Conservation (phyloP, 805 yeast genomes). For the Ogataea corticis region DNA sequence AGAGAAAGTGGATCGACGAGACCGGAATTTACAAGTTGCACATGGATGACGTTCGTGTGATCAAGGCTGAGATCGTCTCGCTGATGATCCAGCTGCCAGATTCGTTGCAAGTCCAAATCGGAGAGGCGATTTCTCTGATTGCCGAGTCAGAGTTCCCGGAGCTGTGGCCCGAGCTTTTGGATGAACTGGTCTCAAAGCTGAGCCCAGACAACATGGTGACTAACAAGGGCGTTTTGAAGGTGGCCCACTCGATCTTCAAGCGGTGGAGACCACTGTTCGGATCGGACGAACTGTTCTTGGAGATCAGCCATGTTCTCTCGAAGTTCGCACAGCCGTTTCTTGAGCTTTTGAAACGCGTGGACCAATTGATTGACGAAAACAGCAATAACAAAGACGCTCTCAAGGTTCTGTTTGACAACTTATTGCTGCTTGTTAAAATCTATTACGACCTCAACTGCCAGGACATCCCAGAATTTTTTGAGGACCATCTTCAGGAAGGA, state of each 20-base stretch:
- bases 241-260: constrained; percentile 93
- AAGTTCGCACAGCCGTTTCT: constrained; percentile 82
- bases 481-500: constrained; percentile 76
- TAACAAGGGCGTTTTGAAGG: constrained; percentile 83
- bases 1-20: constrained; percentile 86
- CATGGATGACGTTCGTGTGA: constrained; percentile 57
- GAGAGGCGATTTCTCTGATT: constrained; percentile 88
- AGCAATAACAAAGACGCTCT: constrained; percentile 50
- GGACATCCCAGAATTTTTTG: constrained; percentile 97
- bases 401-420: constrained; percentile 61
- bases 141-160: constrained; percentile 97
- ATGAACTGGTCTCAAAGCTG: constrained; percentile 68
- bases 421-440: constrained; percentile 71
- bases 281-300: constrained; percentile 84
- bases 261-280: constrained; percentile 96
- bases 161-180: constrained; percentile 77
- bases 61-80: constrained; percentile 78
- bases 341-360: constrained; percentile 65
- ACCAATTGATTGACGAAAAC: constrained; percentile 55
- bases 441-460: constrained; percentile 95
- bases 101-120: constrained; percentile 85
- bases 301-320: constrained; percentile 82
- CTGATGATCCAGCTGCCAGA: constrained; percentile 82
- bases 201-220: constrained; percentile 64
- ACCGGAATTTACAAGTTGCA: constrained; percentile 75